phyloP scores from a whole-genome alignment of 1,284 basidiomycete genomes.

The Cutaneotrichosporon cavernicola region DNA sequence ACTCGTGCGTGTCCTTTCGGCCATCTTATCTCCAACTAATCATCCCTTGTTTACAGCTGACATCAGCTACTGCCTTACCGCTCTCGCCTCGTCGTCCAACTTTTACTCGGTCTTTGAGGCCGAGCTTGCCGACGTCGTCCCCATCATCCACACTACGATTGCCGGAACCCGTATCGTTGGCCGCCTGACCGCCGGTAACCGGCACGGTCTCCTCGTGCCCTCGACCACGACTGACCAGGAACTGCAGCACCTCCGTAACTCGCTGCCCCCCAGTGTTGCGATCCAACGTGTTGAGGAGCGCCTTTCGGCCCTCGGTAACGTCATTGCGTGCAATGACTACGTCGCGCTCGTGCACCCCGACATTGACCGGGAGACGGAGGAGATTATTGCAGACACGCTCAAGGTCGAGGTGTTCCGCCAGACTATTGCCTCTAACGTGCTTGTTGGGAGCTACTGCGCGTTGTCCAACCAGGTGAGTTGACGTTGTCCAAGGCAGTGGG shows the following conservation, averaged over 20 bases:
- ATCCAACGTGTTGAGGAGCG: conserved; percentile 97
- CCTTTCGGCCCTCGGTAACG: conserved; percentile 93
- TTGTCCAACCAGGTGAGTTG: conserved; percentile 68
- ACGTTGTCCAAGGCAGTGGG: too few species aligned
- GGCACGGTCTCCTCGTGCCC: conserved; percentile 94
- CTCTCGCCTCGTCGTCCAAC: conserved; percentile 92
- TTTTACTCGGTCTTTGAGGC: conserved; percentile 97
- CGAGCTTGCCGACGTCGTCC: conserved; percentile 88
- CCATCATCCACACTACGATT: conserved; percentile 95
- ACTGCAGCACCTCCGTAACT: conserved; percentile 94
- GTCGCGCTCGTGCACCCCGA: conserved; percentile 97
- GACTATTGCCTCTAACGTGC: conserved; percentile 93
- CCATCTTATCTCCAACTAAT: not conserved
- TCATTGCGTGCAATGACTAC: conserved; percentile 97
- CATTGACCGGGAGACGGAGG: conserved; percentile 96
- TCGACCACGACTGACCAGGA: conserved; percentile 97
- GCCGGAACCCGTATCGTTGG: conserved; percentile 94
- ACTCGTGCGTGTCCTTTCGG: conserved; percentile 56
- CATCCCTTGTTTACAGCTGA: not conserved
- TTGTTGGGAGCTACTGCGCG: conserved; percentile 93
- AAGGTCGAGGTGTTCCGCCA: conserved; percentile 99
- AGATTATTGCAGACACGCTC: conserved; percentile 98
- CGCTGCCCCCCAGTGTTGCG: conserved; percentile 85
- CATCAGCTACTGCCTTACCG: conserved; percentile 78
- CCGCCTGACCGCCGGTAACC: conserved; percentile 88